Percentiles rank a stretch among this genome's conserved stretches.
Conservation (phyloP, 2,329 filamentous ascomycete species). For the Alternaria solani region DNA sequence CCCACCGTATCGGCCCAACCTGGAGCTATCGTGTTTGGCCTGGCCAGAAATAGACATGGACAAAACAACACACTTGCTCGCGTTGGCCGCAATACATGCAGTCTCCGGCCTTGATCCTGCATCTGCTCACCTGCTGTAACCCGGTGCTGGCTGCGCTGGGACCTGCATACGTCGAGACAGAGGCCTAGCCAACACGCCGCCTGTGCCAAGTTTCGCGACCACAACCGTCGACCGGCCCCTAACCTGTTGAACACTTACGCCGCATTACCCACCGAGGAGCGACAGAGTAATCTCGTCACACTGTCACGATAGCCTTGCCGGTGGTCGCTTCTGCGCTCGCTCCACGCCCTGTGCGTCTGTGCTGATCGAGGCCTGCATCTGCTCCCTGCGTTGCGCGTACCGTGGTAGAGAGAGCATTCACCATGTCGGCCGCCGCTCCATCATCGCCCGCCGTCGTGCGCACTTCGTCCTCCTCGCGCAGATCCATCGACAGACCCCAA, state of each 20-base stretch:
- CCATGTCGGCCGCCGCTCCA: slow-evolving; percentile 49
- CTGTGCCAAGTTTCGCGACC: slow-evolving; percentile 22
- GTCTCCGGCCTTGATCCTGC: slow-evolving; percentile 6
- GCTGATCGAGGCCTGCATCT: slow-evolving; percentile 24
- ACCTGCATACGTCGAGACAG: slow-evolving; percentile 16
- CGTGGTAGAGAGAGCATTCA: slow-evolving; percentile 25
- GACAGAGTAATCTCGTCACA: slow-evolving; percentile 19
- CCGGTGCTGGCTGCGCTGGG: slow-evolving; percentile 16
- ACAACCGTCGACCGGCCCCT: slow-evolving; percentile 24
- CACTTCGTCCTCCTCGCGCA: slow-evolving; percentile 42
- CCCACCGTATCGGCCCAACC: slow-evolving; percentile 21
- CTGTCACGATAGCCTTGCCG: slow-evolving; percentile 21
- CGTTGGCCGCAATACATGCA: background rate
- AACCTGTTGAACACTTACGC: slow-evolving; percentile 15
- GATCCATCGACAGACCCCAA: slow-evolving; percentile 44
- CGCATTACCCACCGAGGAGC: slow-evolving; percentile 10
- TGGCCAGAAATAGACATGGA: background rate
- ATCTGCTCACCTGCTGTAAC: slow-evolving; percentile 18
- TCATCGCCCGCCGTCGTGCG: slow-evolving; percentile 56
- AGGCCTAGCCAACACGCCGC: slow-evolving; percentile 11
- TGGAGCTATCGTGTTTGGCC: slow-evolving; percentile 14
- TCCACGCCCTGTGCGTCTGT: slow-evolving; percentile 29
- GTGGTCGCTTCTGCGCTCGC: slow-evolving; percentile 19
- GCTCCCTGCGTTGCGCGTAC: slow-evolving; percentile 35
- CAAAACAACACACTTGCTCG: background rate